These are phyloP conservation scores for Ustilago tritici DNA, from an alignment of 1,284 basidiomycete species.

Conservation along the genomic window DNA sequence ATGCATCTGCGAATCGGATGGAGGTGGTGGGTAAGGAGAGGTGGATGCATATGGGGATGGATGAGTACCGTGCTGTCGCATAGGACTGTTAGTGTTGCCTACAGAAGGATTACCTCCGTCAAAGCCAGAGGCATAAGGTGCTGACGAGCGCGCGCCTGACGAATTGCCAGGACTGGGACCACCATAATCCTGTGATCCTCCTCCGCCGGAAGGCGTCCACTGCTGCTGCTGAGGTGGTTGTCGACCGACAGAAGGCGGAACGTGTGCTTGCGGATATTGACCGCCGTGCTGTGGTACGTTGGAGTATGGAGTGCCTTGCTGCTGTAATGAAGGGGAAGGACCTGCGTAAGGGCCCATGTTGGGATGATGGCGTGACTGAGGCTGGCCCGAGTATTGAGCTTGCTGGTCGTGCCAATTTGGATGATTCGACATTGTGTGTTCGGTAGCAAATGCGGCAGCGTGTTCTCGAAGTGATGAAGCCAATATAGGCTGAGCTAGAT, in stretches of 20 bases:
- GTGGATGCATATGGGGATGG: slow-evolving; percentile 26
- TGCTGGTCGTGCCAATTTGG: slow-evolving; percentile 45
- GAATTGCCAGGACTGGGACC: slow-evolving; percentile 34
- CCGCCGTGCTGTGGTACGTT: slow-evolving; percentile 11
- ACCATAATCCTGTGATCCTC: slow-evolving; percentile 26
- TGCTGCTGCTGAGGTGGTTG: slow-evolving; percentile 27
- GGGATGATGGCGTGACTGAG: slow-evolving; percentile 38
- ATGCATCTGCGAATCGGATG: slow-evolving; percentile 29
- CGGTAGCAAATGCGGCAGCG: slow-evolving; percentile 5
- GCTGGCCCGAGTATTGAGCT: slow-evolving; percentile 17
- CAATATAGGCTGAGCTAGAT: not conserved
- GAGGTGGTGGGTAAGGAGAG: slow-evolving; percentile 23
- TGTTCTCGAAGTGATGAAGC: slow-evolving; percentile 2
- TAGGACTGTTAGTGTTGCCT: slow-evolving; percentile 23
- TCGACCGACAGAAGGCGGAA: slow-evolving; percentile 28
- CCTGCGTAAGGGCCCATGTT: slow-evolving; percentile 36
- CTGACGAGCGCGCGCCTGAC: slow-evolving; percentile 27
- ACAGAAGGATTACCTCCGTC: slow-evolving; percentile 12
- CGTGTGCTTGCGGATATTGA: slow-evolving; percentile 31
- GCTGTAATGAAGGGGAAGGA: slow-evolving; percentile 27
- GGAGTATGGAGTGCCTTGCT: slow-evolving; percentile 17
- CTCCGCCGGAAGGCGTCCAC: slow-evolving; percentile 18
- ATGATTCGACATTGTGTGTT: slow-evolving; percentile 39
- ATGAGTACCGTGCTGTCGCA: slow-evolving; percentile 30
- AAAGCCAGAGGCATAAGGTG: slow-evolving; percentile 27